These are phyloP conservation scores for Stachybotrys elegans DNA, from an alignment of 2,329 filamentous ascomycete species.

Conservation along the genomic window DNA sequence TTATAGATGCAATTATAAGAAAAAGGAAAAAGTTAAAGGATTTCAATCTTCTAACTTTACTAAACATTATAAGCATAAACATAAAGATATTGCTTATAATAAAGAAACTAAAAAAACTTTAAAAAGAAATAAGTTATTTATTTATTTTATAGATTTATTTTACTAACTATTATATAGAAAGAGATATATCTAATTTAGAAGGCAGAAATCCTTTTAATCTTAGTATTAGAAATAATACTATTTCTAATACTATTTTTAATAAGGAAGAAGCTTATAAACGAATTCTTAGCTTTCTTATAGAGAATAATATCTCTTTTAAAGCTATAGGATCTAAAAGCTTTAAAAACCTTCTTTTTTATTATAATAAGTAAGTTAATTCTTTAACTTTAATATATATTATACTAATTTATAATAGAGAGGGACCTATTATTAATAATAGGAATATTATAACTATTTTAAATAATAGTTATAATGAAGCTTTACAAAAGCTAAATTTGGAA, in stretches of 20 bases:
- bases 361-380: background rate
- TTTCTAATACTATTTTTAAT: conserved; percentile 1
- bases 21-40: background rate
- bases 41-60: conserved; percentile 1
- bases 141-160: background rate
- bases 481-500: background rate
- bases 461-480: background rate
- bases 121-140: background rate
- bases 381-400: conserved; percentile 1
- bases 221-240: background rate
- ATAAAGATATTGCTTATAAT: background rate
- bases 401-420: background rate
- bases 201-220: background rate
- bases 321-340: background rate
- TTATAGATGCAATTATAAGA: background rate
- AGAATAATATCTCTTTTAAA: conserved; percentile 1
- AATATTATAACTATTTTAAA: background rate
- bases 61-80: background rate
- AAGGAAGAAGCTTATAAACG: conserved; percentile 3
- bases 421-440: background rate
- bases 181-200: background rate
- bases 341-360: conserved; percentile 2
- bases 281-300: background rate
- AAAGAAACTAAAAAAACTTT: background rate
- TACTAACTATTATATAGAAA: background rate